Evolutionary conservation across 2,329 filamentous ascomycete species (phyloP), one percentile per base, ranked within the genome.

Genomic region (Colletotrichum echinochloae): DNA sequence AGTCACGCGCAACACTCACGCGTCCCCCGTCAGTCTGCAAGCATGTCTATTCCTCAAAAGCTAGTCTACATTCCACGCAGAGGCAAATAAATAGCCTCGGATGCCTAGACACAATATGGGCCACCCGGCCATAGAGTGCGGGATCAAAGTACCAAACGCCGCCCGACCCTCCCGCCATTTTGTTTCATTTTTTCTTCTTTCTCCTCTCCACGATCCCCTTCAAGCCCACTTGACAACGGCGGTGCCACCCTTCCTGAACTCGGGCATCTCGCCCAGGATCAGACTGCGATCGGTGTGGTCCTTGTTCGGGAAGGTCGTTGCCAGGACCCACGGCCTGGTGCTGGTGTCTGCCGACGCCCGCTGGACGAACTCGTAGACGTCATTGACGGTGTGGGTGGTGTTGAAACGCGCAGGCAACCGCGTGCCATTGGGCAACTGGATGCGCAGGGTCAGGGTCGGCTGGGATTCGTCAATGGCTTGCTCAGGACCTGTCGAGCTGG

Each of bases 261-360:
- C 90, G 33, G 85, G 73, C 80, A 91, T 84, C 28, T 91, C 89
- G 7, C 88, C 87, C 35, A 92, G 78, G 1, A 87, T 84, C 60
- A 88, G 75, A 11, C 78, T 80, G 79, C 90, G 91, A 76, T 96
- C 92, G 2, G 86, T 90, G 73, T 95, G 88, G 64, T 95, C 92
- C 81, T 94, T 94, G 77, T 89, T 94, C 5, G 93, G 93, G 80
- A 96, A 96, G 0, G 93, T 95, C 0, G 93, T 96, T 73, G 91
- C 92, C 52, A 97, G 83, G 3, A 93, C 91, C 85, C 92, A 96
- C 5, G 85, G 75, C n/a, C 93, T 86, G 48, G 81, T 77, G 37
- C 83, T 82, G 60, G 88, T 87, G 8, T 85, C 86, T 0, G 89
- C 79, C 33, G 88, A 90, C 0, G 92, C 87, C n/a, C 87, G 85